Percentiles rank a stretch among this genome's conserved stretches.
These are phyloP conservation scores for Alternaria atra DNA, from an alignment of 2,329 filamentous ascomycete genomes.

Conservation along the genomic window DNA sequence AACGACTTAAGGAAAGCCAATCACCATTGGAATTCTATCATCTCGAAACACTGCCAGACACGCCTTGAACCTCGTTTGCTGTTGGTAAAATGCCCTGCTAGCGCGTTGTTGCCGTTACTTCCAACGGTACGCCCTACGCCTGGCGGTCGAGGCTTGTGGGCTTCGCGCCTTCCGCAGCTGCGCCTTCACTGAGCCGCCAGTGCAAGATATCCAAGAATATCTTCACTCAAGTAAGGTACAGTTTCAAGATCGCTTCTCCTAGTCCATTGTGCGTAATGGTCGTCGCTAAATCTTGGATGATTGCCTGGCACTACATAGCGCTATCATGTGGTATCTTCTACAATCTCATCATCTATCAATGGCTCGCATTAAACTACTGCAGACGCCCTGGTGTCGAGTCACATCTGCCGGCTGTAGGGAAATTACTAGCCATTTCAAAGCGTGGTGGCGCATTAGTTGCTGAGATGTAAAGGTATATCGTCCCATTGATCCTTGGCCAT, in stretches of 20 bases:
- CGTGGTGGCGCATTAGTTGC: not conserved
- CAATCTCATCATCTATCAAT: not conserved
- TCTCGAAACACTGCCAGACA: conserved; percentile 14
- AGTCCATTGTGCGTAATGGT: not conserved
- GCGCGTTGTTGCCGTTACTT: conserved; percentile 9
- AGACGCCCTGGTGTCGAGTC: not conserved
- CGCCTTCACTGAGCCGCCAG: conserved; percentile 27
- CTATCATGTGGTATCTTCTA: not conserved
- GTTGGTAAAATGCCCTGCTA: conserved; percentile 7
- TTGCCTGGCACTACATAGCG: not conserved
- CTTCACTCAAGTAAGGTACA: not conserved
- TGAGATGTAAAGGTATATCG: conserved; percentile 2
- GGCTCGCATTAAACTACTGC: too few relatives aligned
- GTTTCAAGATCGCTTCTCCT: not conserved
- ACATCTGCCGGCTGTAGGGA: not conserved
- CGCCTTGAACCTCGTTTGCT: conserved; percentile 3
- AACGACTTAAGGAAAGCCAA: conserved; percentile 11
- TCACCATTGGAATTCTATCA: conserved; percentile 6
- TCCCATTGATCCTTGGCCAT: conserved; percentile 8
- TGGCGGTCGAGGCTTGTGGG: conserved; percentile 26
- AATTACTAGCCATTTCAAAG: not conserved
- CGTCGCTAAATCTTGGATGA: not conserved
- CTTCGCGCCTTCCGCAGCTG: conserved; percentile 19
- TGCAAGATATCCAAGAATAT: not conserved
- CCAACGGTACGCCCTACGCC: conserved; percentile 29